A percentile compares a stretch with the other conserved stretches of the same genome.
phyloP scores from a whole-genome alignment of 768 basidiomycete species.

The Boletus reticulatus region DNA sequence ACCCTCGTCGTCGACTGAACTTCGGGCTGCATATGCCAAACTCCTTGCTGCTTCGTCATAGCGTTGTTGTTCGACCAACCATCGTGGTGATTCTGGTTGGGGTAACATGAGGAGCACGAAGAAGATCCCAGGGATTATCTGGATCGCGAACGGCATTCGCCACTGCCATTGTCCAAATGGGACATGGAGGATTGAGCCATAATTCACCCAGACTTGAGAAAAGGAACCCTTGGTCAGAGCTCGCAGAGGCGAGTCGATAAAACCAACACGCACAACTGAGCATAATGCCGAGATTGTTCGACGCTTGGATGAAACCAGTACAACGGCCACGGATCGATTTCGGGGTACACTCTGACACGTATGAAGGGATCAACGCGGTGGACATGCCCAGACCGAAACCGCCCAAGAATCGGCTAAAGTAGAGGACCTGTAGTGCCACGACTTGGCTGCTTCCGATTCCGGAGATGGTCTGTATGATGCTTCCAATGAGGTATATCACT shows the following conservation, averaged over 20 bases:
- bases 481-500: constrained; percentile 47
- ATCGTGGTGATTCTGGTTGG: constrained; percentile 58
- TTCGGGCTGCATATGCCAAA: constrained; percentile 37
- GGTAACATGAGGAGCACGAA: constrained; percentile 46
- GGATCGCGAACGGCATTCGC: constrained; percentile 52
- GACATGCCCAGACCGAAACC: constrained; percentile 62
- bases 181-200: constrained; percentile 37
- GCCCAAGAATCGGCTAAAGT: constrained; percentile 53
- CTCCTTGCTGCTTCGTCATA: constrained; percentile 40
- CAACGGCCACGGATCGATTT: constrained; percentile 48
- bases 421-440: constrained; percentile 39
- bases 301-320: constrained; percentile 42
- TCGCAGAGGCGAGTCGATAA: not conserved
- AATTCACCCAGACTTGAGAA: constrained; percentile 47
- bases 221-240: constrained; percentile 1
- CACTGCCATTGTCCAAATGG: constrained; percentile 44
- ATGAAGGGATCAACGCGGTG: constrained; percentile 48
- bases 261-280: constrained; percentile 29
- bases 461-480: constrained; percentile 43
- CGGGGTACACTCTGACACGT: constrained; percentile 51
- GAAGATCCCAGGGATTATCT: constrained; percentile 50
- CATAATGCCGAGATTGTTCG: constrained; percentile 34
- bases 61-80: constrained; percentile 47
- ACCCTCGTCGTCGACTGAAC: constrained; percentile 30
- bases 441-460: constrained; percentile 39